These are phyloP conservation scores for Pleomassaria siparia DNA, from an alignment of 2,329 filamentous ascomycete genomes.

Conservation along the genomic window DNA sequence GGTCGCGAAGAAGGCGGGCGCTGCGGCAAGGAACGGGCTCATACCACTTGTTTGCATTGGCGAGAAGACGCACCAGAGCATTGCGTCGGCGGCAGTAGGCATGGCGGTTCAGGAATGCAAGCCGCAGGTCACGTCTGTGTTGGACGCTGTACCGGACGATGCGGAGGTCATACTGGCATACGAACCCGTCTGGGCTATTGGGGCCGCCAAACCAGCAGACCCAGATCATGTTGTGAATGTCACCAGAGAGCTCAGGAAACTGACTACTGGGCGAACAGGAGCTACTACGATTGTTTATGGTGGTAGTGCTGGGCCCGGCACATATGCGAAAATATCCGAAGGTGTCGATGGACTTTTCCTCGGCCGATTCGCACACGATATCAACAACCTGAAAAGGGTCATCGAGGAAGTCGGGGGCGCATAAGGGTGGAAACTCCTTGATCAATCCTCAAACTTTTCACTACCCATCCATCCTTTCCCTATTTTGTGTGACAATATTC, in stretches of 20 bases:
- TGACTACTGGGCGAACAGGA: slow-evolving; percentile 55
- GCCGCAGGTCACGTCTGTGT: slow-evolving; percentile 64
- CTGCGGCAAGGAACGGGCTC: slow-evolving; percentile 68
- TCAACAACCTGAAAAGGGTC: slow-evolving; percentile 69
- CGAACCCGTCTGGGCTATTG: slow-evolving; percentile 89
- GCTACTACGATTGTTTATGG: slow-evolving; percentile 75
- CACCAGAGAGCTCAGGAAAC: slow-evolving; percentile 63
- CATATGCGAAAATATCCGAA: slow-evolving; percentile 67
- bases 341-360: slow-evolving; percentile 80
- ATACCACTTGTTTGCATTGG: slow-evolving; percentile 80
- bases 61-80: slow-evolving; percentile 58
- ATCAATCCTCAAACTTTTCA: slow-evolving; percentile 2
- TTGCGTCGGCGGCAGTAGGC: slow-evolving; percentile 53
- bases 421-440: too few relatives aligned
- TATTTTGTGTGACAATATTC: background rate
- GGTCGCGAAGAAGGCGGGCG: slow-evolving; percentile 69
- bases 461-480: background rate
- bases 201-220: slow-evolving; percentile 69
- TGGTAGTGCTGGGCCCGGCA: slow-evolving; percentile 77
- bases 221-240: slow-evolving; percentile 73
- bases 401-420: slow-evolving; percentile 67
- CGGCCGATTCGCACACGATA: slow-evolving; percentile 78
- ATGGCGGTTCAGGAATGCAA: slow-evolving; percentile 67
- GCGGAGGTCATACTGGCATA: slow-evolving; percentile 78
- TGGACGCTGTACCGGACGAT: slow-evolving; percentile 61